Conservation (phyloP, 2,329 filamentous ascomycete species). For the Chrysoporthe austroafricana region DNA sequence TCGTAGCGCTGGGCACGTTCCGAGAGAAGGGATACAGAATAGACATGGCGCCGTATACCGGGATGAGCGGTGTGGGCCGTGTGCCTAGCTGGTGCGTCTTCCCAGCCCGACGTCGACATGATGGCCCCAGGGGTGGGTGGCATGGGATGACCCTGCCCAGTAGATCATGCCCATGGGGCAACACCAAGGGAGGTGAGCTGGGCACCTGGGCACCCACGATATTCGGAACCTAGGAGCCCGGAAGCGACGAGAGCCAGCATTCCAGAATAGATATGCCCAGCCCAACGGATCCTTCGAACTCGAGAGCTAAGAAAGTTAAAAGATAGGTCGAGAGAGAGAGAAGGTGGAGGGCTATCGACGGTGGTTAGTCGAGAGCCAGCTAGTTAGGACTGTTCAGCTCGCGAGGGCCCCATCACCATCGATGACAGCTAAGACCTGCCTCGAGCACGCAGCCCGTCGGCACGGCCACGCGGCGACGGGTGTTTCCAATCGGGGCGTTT, state of each 20-base stretch:
- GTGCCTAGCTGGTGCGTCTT: background rate
- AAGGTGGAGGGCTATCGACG: background rate
- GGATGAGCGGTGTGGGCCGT: slow-evolving; percentile 6
- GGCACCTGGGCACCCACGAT: background rate
- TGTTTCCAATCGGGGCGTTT: background rate
- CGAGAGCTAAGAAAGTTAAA: background rate
- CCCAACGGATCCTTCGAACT: background rate
- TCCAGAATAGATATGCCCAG: background rate
- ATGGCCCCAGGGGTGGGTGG: background rate
- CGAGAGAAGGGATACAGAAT: slow-evolving; percentile 6
- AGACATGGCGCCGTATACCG: background rate
- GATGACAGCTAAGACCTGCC: background rate
- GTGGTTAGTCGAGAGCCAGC: too few species aligned
- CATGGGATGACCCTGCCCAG: background rate
- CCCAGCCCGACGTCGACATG: slow-evolving; percentile 1
- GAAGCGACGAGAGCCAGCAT: background rate
- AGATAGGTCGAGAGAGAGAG: background rate
- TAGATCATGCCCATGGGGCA: background rate
- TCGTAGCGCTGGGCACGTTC: background rate
- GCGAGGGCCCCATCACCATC: too few species aligned
- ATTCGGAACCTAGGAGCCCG: background rate
- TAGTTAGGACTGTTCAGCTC: too few species aligned
- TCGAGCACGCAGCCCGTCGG: background rate
- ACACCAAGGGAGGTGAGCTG: slow-evolving; percentile 7
- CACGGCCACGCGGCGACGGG: background rate